These are phyloP conservation scores for Lasiosphaeria miniovina DNA, from an alignment of 495 filamentous ascomycete species.

Conservation along the genomic window DNA sequence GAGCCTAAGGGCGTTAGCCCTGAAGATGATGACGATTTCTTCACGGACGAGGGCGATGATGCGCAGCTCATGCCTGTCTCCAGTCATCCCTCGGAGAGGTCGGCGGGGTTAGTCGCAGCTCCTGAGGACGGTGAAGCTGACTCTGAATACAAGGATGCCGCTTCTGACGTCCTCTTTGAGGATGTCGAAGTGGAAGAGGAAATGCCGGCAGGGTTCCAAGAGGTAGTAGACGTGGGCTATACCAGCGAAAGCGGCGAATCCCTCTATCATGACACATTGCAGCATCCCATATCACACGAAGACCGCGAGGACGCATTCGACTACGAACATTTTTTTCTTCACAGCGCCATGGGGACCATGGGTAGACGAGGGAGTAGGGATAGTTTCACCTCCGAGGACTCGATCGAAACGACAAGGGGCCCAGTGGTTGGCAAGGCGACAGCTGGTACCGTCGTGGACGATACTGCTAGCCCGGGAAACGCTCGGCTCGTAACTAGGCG, in stretches of 20 bases:
- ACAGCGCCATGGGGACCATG: slow-evolving; percentile 77
- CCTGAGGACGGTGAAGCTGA: background rate
- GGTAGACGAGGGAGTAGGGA: slow-evolving; percentile 50
- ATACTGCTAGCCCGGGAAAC: background rate
- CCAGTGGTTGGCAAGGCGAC: slow-evolving; percentile 27
- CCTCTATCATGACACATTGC: slow-evolving; percentile 55
- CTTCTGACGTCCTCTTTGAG: slow-evolving; percentile 38
- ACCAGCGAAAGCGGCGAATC: slow-evolving; percentile 52
- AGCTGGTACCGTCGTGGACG: slow-evolving; percentile 2
- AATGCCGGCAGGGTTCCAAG: slow-evolving; percentile 19
- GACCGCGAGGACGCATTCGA: slow-evolving; percentile 97
- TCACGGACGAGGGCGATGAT: slow-evolving; percentile 17
- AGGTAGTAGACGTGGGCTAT: slow-evolving; percentile 31
- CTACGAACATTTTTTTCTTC: slow-evolving; percentile 93
- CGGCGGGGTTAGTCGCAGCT: background rate
- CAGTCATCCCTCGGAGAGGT: slow-evolving; percentile 6
- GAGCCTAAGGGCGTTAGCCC: slow-evolving; percentile 5
- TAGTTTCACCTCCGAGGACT: slow-evolving; percentile 63
- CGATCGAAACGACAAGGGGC: slow-evolving; percentile 70
- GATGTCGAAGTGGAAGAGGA: slow-evolving; percentile 27
- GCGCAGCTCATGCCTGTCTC: slow-evolving; percentile 9
- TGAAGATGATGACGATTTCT: slow-evolving; percentile 24
- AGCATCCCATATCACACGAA: slow-evolving; percentile 66
- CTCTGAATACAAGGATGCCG: slow-evolving; percentile 27
- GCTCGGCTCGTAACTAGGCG: slow-evolving; percentile 32